A percentile compares a stretch with the other conserved stretches of the same genome.
phyloP scores from a whole-genome alignment of 352 stramenopile species.

The Globisporangium lucens region DNA sequence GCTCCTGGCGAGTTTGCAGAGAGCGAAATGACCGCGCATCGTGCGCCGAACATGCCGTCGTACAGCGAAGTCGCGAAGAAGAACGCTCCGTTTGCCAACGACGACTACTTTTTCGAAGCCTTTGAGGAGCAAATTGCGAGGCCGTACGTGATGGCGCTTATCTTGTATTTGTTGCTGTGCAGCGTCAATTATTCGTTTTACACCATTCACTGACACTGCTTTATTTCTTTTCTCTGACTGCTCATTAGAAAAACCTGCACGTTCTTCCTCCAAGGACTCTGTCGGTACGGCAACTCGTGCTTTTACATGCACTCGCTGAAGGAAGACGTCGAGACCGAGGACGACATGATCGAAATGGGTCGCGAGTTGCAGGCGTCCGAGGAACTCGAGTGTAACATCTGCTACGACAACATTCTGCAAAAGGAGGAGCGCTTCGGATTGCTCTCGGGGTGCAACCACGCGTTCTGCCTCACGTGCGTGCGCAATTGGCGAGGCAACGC shows the following conservation, averaged over 20 bases:
- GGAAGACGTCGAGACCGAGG: conserved; percentile 35
- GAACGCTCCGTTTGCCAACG: conserved; percentile 22
- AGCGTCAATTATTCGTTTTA: neutral
- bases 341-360: conserved; percentile 51
- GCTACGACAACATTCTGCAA: conserved; percentile 72
- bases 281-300: conserved; percentile 76
- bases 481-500: conserved; percentile 68
- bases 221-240: neutral
- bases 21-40: conserved; percentile 19
- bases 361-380: conserved; percentile 62
- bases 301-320: conserved; percentile 75
- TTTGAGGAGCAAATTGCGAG: conserved; percentile 38
- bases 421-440: conserved; percentile 82
- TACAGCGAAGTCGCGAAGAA: conserved; percentile 56
- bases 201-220: neutral
- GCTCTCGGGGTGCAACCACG: conserved; percentile 74
- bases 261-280: conserved; percentile 79
- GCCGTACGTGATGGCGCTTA: conserved; percentile 40
- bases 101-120: conserved; percentile 25
- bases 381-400: conserved; percentile 84
- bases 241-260: conserved; percentile 67
- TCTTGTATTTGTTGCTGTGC: neutral
- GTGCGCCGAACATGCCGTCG: conserved; percentile 33
- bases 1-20: conserved; percentile 63
- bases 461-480: conserved; percentile 82